Conservation (phyloP, 306 rosid species). For the Rosa multiflora region DNA sequence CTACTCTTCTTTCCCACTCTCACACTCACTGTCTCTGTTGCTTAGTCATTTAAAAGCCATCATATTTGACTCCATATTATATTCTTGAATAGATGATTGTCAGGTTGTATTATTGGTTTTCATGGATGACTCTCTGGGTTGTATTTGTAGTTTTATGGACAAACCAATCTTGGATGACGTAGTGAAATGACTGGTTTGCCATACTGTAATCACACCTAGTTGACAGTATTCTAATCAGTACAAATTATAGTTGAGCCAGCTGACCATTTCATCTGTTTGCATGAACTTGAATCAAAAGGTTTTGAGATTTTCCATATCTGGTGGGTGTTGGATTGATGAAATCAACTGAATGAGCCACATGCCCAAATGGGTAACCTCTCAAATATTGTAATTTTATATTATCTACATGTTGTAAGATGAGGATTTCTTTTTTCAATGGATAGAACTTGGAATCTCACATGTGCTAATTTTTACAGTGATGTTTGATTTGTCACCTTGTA, state of each 20-base stretch:
- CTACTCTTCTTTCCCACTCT: not conserved
- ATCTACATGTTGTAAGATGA: not conserved
- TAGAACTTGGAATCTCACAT: not conserved
- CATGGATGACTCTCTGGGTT: not conserved
- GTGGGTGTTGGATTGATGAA: not conserved
- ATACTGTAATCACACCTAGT: not conserved
- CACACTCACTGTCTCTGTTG: not conserved
- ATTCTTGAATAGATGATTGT: not conserved
- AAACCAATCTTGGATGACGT: not conserved
- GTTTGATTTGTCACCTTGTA: constrained; percentile 15
- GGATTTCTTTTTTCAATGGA: not conserved
- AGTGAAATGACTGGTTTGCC: not conserved
- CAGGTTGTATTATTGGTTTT: constrained; percentile 11
- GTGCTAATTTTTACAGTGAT: not conserved
- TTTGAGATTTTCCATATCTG: not conserved
- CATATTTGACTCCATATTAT: not conserved
- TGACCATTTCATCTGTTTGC: not conserved
- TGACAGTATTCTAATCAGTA: not conserved
- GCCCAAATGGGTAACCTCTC: not conserved
- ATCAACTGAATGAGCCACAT: not conserved
- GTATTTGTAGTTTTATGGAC: not conserved
- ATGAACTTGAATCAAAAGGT: not conserved
- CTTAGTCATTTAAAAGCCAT: not conserved
- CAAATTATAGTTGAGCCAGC: not conserved
- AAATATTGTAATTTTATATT: not conserved